Percentiles rank a stretch among this genome's conserved stretches.
These are phyloP conservation scores for Dorcoceras hygrometricum DNA, from an alignment of 257 asterid species.

Conservation along the genomic window DNA sequence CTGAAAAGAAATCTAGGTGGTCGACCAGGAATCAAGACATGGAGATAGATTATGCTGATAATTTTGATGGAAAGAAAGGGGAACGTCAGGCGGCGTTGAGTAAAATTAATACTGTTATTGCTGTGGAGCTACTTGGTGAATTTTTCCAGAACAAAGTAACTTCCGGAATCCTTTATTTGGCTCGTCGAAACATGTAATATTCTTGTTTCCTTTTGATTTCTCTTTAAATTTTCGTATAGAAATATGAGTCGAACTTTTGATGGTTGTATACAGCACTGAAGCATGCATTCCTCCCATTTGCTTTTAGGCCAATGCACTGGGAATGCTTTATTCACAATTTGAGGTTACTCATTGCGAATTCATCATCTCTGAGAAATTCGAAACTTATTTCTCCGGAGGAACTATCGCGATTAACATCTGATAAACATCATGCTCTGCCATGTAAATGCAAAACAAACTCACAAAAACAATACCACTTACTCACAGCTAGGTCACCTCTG, in stretches of 20 bases:
- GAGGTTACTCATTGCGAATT: slow-evolving; percentile 65
- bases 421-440: slow-evolving; percentile 51
- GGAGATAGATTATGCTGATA: slow-evolving; percentile 65
- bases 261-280: slow-evolving; percentile 27
- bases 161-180: slow-evolving; percentile 76
- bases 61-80: slow-evolving; percentile 54
- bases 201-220: slow-evolving; percentile 26
- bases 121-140: slow-evolving; percentile 81
- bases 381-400: slow-evolving; percentile 68
- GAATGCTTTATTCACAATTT: slow-evolving; percentile 63
- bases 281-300: slow-evolving; percentile 25
- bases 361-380: slow-evolving; percentile 73
- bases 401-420: slow-evolving; percentile 76
- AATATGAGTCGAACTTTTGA: slow-evolving; percentile 16
- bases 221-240: slow-evolving; percentile 10
- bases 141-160: slow-evolving; percentile 62
- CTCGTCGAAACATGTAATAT: slow-evolving; percentile 80
- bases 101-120: slow-evolving; percentile 69
- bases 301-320: slow-evolving; percentile 73
- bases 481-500: slow-evolving; percentile 52
- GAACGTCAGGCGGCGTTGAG: slow-evolving; percentile 60
- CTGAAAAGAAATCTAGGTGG: slow-evolving; percentile 87
- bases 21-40: slow-evolving; percentile 56
- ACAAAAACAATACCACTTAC: slow-evolving; percentile 58
- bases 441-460: slow-evolving; percentile 74